A percentile compares a stretch with the other conserved stretches of the same genome.
Conservation (phyloP, 805 yeast genomes). For the Yamadazyma sp. region DNA sequence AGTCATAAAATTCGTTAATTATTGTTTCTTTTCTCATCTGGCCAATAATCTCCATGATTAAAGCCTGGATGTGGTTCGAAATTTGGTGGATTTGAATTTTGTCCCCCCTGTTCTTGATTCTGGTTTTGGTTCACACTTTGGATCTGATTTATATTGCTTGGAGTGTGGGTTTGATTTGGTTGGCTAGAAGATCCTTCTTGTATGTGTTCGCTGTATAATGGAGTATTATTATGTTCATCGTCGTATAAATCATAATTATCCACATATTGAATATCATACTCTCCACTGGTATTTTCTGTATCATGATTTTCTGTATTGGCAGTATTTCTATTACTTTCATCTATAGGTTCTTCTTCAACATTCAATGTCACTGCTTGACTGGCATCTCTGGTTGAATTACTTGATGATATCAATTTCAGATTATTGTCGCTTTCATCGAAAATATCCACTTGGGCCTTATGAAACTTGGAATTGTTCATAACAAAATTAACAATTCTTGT, state of each 20-base stretch:
- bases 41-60: constrained; percentile 37
- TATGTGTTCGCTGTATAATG: not conserved
- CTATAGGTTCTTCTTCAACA: too few species aligned
- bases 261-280: constrained; percentile 24
- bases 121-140: not conserved
- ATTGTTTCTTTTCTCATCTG: constrained; percentile 4
- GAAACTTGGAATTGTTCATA: constrained; percentile 2
- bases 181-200: not conserved
- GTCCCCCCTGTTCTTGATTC: constrained; percentile 7
- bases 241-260: constrained; percentile 14
- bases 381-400: not conserved
- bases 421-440: constrained; percentile 10
- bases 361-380: not conserved
- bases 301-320: not conserved
- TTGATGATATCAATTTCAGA: constrained; percentile 5
- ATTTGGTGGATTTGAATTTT: constrained; percentile 32
- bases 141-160: too few species aligned
- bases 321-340: not conserved
- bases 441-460: constrained; percentile 5
- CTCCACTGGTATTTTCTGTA: constrained; percentile 3
- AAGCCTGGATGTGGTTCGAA: constrained; percentile 48
- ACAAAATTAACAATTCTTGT: constrained; percentile 7
- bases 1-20: too few species aligned
- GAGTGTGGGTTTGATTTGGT: not conserved
- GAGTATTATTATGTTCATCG: not conserved